Evolutionary conservation across 164 flowering plant species (phyloP).

Genomic region (Annona squamosa): DNA sequence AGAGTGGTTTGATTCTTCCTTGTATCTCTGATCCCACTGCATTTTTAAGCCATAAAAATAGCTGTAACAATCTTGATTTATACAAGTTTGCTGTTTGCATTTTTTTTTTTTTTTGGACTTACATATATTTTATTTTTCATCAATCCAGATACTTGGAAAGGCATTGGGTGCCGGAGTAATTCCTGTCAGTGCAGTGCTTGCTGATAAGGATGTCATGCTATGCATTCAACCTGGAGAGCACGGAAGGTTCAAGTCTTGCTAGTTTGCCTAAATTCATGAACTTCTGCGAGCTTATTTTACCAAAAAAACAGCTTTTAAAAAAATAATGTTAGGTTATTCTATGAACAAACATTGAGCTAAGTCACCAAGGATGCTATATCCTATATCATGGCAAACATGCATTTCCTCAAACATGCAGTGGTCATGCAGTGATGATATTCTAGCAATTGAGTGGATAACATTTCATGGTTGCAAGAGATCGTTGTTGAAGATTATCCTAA

Average conservation of each 20-base stretch:
- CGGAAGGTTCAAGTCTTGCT: slow-evolving; percentile 63
- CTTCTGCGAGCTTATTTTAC: too few relatives aligned
- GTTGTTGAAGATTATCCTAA: too few relatives aligned
- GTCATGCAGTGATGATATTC: too few relatives aligned
- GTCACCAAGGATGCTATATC: not conserved
- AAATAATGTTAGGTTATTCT: not conserved
- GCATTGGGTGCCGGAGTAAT: slow-evolving; percentile 95
- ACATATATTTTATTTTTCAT: slow-evolving; percentile 2
- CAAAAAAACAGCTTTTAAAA: too few relatives aligned
- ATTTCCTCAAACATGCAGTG: too few relatives aligned
- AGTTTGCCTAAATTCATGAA: not conserved
- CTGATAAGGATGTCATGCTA: slow-evolving; percentile 93
- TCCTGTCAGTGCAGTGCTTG: slow-evolving; percentile 92
- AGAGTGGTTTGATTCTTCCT: not conserved
- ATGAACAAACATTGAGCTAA: not conserved
- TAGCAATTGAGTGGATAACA: too few relatives aligned
- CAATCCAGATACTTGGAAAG: slow-evolving; percentile 76
- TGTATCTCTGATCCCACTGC: not conserved
- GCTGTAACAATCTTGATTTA: not conserved
- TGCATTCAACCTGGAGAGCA: slow-evolving; percentile 92
- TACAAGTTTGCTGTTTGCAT: not conserved
- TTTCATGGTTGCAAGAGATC: too few relatives aligned
- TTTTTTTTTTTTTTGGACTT: not conserved
- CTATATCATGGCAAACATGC: not conserved
- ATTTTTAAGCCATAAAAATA: too few relatives aligned